These are phyloP conservation scores for Umbelopsis sp. DNA, from an alignment of 371 early-diverging fungal genomes.

Conservation along the genomic window DNA sequence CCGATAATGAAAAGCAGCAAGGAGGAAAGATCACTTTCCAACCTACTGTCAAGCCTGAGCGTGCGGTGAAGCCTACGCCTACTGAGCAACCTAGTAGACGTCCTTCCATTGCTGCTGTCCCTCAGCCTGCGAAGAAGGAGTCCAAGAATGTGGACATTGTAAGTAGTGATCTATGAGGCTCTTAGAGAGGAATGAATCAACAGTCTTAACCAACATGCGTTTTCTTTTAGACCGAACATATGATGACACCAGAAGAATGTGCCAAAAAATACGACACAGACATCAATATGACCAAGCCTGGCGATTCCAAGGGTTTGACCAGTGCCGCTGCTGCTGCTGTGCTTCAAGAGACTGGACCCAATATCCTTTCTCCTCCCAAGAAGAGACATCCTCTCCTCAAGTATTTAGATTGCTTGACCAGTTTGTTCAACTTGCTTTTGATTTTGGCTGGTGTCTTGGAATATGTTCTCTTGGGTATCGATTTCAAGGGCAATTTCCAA, in stretches of 20 bases:
- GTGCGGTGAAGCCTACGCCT: background rate
- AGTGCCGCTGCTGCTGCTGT: constrained; percentile 63
- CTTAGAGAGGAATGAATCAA: background rate
- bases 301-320: constrained; percentile 73
- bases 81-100: constrained; percentile 19
- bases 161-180: constrained; percentile 20
- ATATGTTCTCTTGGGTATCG: constrained; percentile 79
- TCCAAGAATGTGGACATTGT: constrained; percentile 43
- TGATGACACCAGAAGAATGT: constrained; percentile 72
- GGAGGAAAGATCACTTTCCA: constrained; percentile 9
- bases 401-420: constrained; percentile 73
- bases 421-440: constrained; percentile 87
- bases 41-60: constrained; percentile 17
- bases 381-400: constrained; percentile 70
- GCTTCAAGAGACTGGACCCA: constrained; percentile 76
- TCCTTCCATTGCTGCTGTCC: constrained; percentile 37
- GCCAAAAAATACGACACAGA: constrained; percentile 57
- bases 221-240: constrained; percentile 67
- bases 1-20: constrained; percentile 16
- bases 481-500: constrained; percentile 64
- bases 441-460: constrained; percentile 81
- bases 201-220: background rate
- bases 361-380: constrained; percentile 87
- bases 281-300: constrained; percentile 62
- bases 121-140: constrained; percentile 27